phyloP scores from a whole-genome alignment of 768 basidiomycete genomes.

The Glaciozyma martinii region DNA sequence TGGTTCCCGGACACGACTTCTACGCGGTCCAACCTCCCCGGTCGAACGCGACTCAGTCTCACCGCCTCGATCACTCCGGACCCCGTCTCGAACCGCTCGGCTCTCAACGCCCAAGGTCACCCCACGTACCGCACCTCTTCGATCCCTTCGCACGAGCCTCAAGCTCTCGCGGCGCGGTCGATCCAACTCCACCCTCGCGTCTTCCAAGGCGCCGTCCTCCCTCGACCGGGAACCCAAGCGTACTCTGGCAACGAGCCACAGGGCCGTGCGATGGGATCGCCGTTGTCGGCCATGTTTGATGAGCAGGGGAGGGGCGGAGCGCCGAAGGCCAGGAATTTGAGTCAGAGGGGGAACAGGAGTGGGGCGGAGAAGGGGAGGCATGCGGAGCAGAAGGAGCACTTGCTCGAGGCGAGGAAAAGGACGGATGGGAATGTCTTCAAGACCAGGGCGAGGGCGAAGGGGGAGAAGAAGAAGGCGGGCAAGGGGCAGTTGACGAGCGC shows the following conservation, averaged over 20 bases:
- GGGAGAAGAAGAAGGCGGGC: neutral
- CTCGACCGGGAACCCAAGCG: constrained; percentile 11
- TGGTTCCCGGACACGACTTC: constrained; percentile 27
- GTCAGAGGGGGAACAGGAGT: neutral
- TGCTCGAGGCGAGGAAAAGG: neutral
- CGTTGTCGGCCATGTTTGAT: neutral
- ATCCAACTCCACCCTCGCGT: constrained; percentile 9
- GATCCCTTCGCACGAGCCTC: constrained; percentile 25
- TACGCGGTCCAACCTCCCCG: constrained; percentile 22
- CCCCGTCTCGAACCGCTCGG: neutral
- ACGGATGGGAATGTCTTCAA: neutral
- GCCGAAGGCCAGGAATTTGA: neutral
- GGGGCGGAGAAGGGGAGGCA: neutral
- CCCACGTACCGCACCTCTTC: neutral
- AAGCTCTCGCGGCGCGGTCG: constrained; percentile 7
- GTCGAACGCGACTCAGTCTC: constrained; percentile 23
- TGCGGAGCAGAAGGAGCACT: neutral
- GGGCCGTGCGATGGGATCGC: neutral
- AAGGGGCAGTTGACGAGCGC: neutral
- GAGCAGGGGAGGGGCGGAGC: neutral
- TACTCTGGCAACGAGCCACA: constrained; percentile 15
- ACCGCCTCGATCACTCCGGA: constrained; percentile 11
- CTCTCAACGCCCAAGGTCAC: neutral
- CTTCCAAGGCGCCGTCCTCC: neutral
- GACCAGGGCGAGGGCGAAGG: neutral